A percentile compares a stretch with the other conserved stretches of the same genome.
These are phyloP conservation scores for Nitzschia sp. DNA, from an alignment of 108 stramenopile species.

Conservation along the genomic window DNA sequence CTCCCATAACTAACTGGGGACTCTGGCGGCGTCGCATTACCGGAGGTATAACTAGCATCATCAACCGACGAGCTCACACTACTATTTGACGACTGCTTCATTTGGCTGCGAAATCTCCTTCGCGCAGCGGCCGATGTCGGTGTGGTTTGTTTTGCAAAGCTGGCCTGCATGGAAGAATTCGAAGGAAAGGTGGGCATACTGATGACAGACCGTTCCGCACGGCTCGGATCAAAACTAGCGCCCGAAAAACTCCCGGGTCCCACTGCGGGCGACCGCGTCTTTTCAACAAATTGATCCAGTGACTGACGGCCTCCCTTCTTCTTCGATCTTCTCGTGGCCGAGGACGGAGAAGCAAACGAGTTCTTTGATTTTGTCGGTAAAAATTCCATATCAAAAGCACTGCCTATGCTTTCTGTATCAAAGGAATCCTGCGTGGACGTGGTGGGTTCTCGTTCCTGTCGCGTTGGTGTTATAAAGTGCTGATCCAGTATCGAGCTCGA, in stretches of 20 bases:
- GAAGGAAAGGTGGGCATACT: constrained; percentile 40
- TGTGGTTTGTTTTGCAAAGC: constrained; percentile 1
- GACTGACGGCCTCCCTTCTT: not conserved
- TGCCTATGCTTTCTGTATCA: constrained; percentile 16
- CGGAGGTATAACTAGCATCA: not conserved
- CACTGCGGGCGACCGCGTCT: not conserved
- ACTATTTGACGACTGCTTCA: constrained; percentile 6
- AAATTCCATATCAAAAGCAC: constrained; percentile 26
- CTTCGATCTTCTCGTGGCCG: not conserved
- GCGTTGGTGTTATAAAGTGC: not conserved
- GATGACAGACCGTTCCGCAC: constrained; percentile 6
- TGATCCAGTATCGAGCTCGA: constrained; percentile 9
- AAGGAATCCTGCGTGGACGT: constrained; percentile 20
- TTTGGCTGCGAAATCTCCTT: constrained; percentile 27
- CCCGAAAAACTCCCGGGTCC: constrained; percentile 11
- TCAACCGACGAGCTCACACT: constrained; percentile 8
- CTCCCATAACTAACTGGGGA: not conserved
- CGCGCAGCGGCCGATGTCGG: constrained; percentile 20
- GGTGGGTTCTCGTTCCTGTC: constrained; percentile 10
- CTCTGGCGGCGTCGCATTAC: not conserved
- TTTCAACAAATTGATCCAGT: constrained; percentile 15
- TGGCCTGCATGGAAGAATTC: constrained; percentile 48
- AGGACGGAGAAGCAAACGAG: not conserved
- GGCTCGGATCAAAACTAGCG: not conserved
- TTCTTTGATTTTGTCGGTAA: not conserved